A percentile compares a stretch with the other conserved stretches of the same genome.
Conservation (phyloP, 306 rosid species). For the Prunus davidiana region DNA sequence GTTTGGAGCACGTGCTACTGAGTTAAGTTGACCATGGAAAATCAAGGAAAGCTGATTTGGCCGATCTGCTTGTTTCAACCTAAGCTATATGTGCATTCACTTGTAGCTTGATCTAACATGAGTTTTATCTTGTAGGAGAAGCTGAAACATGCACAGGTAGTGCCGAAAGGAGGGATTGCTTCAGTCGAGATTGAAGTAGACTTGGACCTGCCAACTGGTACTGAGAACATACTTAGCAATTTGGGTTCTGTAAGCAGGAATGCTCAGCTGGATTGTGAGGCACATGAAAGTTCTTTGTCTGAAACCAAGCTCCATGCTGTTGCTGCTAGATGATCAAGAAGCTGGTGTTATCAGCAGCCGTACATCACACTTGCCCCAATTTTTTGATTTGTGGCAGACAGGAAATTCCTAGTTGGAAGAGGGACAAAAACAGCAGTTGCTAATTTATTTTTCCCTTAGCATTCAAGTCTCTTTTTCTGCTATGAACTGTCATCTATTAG, state of each 20-base stretch:
- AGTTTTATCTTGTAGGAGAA: conserved; percentile 21
- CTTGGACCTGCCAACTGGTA: conserved; percentile 4
- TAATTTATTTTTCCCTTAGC: not conserved
- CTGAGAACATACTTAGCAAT: conserved; percentile 5
- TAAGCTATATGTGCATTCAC: not conserved
- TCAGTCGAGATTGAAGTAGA: conserved; percentile 11
- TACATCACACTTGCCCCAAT: not conserved
- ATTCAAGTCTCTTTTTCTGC: not conserved
- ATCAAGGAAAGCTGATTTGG: not conserved
- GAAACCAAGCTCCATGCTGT: conserved; percentile 22
- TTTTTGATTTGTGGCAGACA: not conserved
- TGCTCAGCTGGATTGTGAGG: conserved; percentile 7
- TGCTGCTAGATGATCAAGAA: conserved; percentile 24
- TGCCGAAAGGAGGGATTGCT: conserved; percentile 15
- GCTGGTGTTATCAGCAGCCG: not conserved
- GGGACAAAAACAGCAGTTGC: not conserved
- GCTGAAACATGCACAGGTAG: conserved; percentile 10
- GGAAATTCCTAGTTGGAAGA: conserved; percentile 10
- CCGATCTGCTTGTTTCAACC: not conserved
- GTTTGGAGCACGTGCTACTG: not conserved
- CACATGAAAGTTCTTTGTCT: conserved; percentile 20
- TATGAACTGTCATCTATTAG: not conserved
- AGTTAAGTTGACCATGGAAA: not conserved
- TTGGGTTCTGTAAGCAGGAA: conserved; percentile 9
- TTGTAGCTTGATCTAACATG: conserved; percentile 1